A percentile compares a stretch with the other conserved stretches of the same genome.
phyloP scores from a whole-genome alignment of 441 rosid genomes.

The Mallotus japonicus region DNA sequence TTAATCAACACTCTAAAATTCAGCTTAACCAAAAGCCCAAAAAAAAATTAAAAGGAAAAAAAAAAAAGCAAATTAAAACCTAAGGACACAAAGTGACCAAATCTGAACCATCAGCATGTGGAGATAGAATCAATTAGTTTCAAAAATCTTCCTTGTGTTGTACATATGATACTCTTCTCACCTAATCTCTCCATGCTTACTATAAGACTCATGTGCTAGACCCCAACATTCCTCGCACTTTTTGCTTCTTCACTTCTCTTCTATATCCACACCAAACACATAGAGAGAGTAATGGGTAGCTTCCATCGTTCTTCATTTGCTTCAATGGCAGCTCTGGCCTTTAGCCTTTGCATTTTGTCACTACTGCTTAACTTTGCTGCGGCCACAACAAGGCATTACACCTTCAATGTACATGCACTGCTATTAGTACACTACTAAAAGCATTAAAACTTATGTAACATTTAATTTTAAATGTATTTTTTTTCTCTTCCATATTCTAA shows the following conservation, averaged over 20 bases:
- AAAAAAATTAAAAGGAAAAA: neutral
- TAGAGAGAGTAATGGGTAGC: slow-evolving; percentile 22
- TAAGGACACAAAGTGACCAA: slow-evolving; percentile 23
- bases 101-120: slow-evolving; percentile 13
- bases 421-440: no score
- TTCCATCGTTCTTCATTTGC: slow-evolving; percentile 14
- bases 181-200: slow-evolving; percentile 33
- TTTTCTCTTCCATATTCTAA: neutral
- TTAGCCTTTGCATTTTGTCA: slow-evolving; percentile 23
- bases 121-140: neutral
- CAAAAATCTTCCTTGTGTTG: neutral
- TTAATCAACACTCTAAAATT: slow-evolving; percentile 61
- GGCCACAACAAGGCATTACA: slow-evolving; percentile 45
- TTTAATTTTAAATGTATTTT: no score
- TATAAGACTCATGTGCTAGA: neutral
- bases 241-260: neutral
- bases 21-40: slow-evolving; percentile 40
- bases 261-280: neutral
- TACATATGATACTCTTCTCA: slow-evolving; percentile 14
- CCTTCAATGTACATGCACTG: slow-evolving; percentile 39
- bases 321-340: slow-evolving; percentile 26
- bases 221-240: slow-evolving; percentile 10
- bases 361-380: slow-evolving; percentile 29
- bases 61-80: neutral
- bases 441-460: neutral